Percentiles rank a stretch among this genome's conserved stretches.
Conservation (phyloP, 2,329 filamentous ascomycete genomes). For the Apiospora koreana region DNA sequence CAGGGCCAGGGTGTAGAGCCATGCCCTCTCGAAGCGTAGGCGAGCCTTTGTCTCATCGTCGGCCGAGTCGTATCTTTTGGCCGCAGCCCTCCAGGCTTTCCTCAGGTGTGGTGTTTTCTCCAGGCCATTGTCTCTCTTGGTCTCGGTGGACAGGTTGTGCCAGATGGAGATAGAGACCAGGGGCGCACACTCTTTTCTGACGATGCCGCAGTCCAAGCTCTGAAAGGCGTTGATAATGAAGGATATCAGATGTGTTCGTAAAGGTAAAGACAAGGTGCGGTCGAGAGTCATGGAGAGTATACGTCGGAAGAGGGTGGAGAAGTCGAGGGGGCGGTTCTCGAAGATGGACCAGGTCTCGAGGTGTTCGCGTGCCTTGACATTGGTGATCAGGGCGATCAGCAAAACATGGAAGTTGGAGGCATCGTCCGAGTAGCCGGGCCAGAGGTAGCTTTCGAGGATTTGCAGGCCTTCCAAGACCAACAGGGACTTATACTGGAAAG, state of each 20-base stretch:
- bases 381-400: constrained; percentile 81
- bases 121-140: constrained; percentile 70
- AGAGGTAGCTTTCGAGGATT: constrained; percentile 89
- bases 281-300: constrained; percentile 85
- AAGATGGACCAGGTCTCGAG: constrained; percentile 88
- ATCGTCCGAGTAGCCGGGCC: constrained; percentile 88
- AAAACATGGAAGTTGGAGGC: constrained; percentile 91
- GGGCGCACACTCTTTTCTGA: constrained; percentile 95
- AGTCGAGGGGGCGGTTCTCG: constrained; percentile 73
- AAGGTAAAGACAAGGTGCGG: constrained; percentile 60
- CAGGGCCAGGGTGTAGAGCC: constrained; percentile 84
- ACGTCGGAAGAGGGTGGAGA: constrained; percentile 86
- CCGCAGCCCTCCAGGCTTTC: constrained; percentile 88
- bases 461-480: constrained; percentile 87
- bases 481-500: constrained; percentile 76
- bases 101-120: constrained; percentile 72
- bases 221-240: constrained; percentile 94
- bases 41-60: constrained; percentile 78
- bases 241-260: constrained; percentile 81
- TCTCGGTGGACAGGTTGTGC: constrained; percentile 85
- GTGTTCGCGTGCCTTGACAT: constrained; percentile 85
- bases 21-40: constrained; percentile 87
- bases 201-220: constrained; percentile 82
- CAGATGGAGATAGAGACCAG: constrained; percentile 93
- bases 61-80: constrained; percentile 83